Conservation (phyloP, 352 stramenopile genomes). For the Globisporangium megalacanthum region DNA sequence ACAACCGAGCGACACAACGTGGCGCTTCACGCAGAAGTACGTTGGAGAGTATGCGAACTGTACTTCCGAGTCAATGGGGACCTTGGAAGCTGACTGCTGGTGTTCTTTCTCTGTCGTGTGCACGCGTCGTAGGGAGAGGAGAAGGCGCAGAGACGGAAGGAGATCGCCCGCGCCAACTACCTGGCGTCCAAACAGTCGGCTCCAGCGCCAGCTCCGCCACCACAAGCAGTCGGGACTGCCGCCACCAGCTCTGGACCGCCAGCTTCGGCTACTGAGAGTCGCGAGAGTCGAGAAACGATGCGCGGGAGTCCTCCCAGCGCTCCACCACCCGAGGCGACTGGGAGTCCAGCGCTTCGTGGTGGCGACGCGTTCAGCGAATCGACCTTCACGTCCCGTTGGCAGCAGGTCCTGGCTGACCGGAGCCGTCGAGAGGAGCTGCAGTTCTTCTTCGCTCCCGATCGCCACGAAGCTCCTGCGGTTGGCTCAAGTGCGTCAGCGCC, state of each 20-base stretch:
- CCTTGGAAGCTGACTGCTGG: background rate
- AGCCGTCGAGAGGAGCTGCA: slow-evolving; percentile 3
- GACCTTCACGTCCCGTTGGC: slow-evolving; percentile 10
- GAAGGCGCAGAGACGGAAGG: background rate
- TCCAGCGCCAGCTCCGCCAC: background rate
- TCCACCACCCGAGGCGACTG: background rate
- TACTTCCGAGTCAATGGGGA: too few species aligned
- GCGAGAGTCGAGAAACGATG: too few species aligned
- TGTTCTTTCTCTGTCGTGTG: background rate
- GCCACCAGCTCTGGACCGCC: too few species aligned
- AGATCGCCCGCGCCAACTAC: slow-evolving; percentile 1
- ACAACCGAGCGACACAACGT: slow-evolving; percentile 26
- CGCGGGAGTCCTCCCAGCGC: too few species aligned
- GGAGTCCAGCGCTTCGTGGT: too few species aligned
- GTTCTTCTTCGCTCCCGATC: slow-evolving; percentile 5
- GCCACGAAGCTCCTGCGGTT: background rate
- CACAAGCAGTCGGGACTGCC: background rate
- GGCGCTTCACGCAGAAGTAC: slow-evolving; percentile 24
- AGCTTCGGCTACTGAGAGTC: too few species aligned
- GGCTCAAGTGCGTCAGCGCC: background rate
- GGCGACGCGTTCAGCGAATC: background rate
- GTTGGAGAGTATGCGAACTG: background rate
- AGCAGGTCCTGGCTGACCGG: slow-evolving; percentile 6
- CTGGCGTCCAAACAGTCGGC: background rate
- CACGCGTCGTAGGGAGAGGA: slow-evolving; percentile 3